A percentile compares a stretch with the other conserved stretches of the same genome.
Evolutionary conservation across 345 rosid genomes (phyloP).

Genomic region (Sisymbrium altissimum): DNA sequence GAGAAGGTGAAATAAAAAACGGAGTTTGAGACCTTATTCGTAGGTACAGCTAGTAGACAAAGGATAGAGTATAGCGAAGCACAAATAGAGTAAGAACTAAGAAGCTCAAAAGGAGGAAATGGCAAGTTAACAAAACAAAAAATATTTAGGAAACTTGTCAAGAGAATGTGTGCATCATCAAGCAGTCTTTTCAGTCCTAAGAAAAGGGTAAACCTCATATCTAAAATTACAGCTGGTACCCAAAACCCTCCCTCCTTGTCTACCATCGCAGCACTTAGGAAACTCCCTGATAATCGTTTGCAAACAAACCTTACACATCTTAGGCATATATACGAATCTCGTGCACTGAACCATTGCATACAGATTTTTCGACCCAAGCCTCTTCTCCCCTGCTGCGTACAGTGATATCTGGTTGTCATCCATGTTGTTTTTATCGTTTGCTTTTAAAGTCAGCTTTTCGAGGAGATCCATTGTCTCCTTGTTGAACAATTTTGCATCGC

Average conservation of each 20-base stretch:
- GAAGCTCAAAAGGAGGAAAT: too few relatives aligned
- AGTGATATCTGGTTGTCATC: neutral
- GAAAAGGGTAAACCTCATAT: conserved; percentile 15
- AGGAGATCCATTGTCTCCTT: conserved; percentile 26
- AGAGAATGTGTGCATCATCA: neutral
- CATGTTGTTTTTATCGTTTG: too few relatives aligned
- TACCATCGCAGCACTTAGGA: conserved; percentile 25
- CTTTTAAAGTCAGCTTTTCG: too few relatives aligned
- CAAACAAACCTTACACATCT: neutral
- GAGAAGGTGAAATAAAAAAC: too few relatives aligned
- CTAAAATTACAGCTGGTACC: conserved; percentile 8
- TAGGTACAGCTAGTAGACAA: too few relatives aligned
- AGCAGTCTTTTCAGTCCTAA: conserved; percentile 24
- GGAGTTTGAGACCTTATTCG: too few relatives aligned
- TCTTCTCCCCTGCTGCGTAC: neutral
- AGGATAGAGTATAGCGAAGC: too few relatives aligned
- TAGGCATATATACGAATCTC: too few relatives aligned
- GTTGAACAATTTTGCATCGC: conserved; percentile 29
- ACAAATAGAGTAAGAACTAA: too few relatives aligned
- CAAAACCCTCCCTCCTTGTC: conserved; percentile 9
- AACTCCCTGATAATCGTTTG: conserved; percentile 24
- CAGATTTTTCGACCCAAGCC: neutral
- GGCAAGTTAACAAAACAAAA: neutral
- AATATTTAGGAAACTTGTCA: neutral
- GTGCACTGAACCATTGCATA: conserved; percentile 7